These are phyloP conservation scores for Camelina hispida DNA, from an alignment of 345 rosid species.

Conservation along the genomic window DNA sequence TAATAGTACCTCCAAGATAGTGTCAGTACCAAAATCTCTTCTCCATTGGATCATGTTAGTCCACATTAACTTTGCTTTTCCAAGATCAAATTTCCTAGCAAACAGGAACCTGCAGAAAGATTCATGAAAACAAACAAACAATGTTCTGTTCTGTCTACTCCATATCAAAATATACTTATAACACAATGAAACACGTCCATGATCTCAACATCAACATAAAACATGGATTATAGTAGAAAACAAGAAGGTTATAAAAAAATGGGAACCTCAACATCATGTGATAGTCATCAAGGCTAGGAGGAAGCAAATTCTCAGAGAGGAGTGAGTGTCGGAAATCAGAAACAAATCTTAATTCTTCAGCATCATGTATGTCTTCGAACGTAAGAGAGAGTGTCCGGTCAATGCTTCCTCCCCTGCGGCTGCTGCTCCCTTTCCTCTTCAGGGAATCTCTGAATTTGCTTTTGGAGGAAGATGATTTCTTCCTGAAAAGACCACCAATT, in stretches of 20 bases:
- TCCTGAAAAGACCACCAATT: slow-evolving; percentile 75
- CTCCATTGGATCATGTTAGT: slow-evolving; percentile 90
- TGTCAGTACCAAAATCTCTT: slow-evolving; percentile 77
- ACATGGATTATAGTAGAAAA: not conserved
- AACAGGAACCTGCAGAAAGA: slow-evolving; percentile 63
- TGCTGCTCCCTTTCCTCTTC: not conserved
- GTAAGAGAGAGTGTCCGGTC: slow-evolving; percentile 50
- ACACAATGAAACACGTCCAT: not conserved
- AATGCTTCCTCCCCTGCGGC: not conserved
- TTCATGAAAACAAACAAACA: not conserved
- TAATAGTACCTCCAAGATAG: slow-evolving; percentile 68
- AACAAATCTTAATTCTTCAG: slow-evolving; percentile 65
- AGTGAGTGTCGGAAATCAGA: slow-evolving; percentile 70
- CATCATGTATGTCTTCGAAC: slow-evolving; percentile 71
- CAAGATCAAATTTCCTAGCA: slow-evolving; percentile 83
- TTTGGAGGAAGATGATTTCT: slow-evolving; percentile 78
- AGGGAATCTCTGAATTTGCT: slow-evolving; percentile 51
- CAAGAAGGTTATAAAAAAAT: not conserved
- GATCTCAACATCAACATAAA: slow-evolving; percentile 20
- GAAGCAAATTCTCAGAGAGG: slow-evolving; percentile 61
- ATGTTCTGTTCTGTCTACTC: not conserved
- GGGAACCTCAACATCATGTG: slow-evolving; percentile 71
- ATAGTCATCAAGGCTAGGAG: slow-evolving; percentile 70
- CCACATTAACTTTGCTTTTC: slow-evolving; percentile 84
- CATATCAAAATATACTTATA: not conserved